Evolutionary conservation across 441 rosid species (phyloP).

Genomic region (Melastoma candidum): DNA sequence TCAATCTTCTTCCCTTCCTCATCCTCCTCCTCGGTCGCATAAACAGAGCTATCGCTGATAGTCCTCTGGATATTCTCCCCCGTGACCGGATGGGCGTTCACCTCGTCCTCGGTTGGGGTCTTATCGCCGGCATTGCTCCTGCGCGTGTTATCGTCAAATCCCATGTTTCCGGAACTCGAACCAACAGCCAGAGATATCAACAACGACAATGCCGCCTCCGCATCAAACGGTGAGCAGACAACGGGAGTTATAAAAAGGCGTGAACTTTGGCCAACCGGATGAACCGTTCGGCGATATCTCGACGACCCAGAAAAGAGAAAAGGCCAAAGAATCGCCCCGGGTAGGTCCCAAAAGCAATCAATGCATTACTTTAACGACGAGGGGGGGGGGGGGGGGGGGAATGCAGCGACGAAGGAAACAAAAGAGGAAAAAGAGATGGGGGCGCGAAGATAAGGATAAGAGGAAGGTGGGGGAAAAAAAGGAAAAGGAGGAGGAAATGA

Average conservation of each 20-base stretch:
- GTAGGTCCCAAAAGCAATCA: too few relatives aligned
- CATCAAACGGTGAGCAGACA: neutral
- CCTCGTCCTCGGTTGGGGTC: conserved; percentile 14
- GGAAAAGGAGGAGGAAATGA: neutral
- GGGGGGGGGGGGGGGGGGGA: too few relatives aligned
- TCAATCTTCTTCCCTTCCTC: conserved; percentile 27
- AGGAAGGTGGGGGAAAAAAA: neutral
- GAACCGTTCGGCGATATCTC: too few relatives aligned
- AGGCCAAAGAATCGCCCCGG: too few relatives aligned
- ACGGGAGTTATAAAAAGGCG: neutral
- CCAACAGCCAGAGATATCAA: conserved; percentile 69
- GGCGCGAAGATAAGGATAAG: conserved; percentile 21
- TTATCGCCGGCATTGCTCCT: conserved; percentile 13
- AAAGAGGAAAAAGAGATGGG: conserved; percentile 10
- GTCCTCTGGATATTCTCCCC: conserved; percentile 22
- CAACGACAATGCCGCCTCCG: conserved; percentile 2
- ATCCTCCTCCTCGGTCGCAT: conserved; percentile 43
- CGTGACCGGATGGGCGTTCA: conserved; percentile 26
- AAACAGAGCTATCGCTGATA: conserved; percentile 37
- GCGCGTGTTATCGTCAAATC: conserved; percentile 33
- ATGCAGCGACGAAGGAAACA: neutral
- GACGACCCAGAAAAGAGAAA: too few relatives aligned
- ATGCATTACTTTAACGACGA: too few relatives aligned
- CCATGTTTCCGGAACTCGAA: conserved; percentile 48
- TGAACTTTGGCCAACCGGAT: neutral